Evolutionary conservation across 208 protist genomes (phyloP).

Genomic region (Acanthamoeba triangularis): DNA sequence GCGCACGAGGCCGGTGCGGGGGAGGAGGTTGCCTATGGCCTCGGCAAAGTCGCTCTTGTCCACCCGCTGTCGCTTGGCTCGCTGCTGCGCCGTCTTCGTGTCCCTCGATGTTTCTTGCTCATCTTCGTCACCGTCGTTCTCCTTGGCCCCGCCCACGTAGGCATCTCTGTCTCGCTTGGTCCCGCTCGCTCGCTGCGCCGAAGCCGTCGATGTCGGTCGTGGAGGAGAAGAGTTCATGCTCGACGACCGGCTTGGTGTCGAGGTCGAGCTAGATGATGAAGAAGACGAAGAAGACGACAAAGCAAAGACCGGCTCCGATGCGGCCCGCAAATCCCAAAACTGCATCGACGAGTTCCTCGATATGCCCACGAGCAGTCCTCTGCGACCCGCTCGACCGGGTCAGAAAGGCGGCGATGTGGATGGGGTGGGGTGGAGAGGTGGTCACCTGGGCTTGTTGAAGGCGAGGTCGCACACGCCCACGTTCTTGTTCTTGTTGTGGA

Average conservation of each 20-base stretch:
- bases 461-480: not conserved
- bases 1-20: not conserved
- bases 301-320: not conserved
- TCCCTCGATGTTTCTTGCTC: not conserved
- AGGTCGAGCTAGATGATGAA: not conserved
- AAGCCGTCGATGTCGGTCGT: not conserved
- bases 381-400: not conserved
- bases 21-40: not conserved
- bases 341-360: slow-evolving; percentile 14
- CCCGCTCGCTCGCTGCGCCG: not conserved
- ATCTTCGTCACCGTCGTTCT: not conserved
- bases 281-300: not conserved
- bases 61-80: not conserved
- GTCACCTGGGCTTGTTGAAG: not conserved
- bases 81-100: not conserved
- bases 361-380: not conserved
- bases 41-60: slow-evolving; percentile 6
- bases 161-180: not conserved
- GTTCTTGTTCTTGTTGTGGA: slow-evolving; percentile 27
- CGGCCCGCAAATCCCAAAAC: slow-evolving; percentile 2
- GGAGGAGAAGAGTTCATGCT: not conserved
- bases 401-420: not conserved
- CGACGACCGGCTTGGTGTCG: not conserved
- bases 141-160: not conserved
- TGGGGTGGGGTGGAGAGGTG: not conserved